Evolutionary conservation across 2,329 filamentous ascomycete genomes (phyloP).

Genomic region (Sporothrix globosa): DNA sequence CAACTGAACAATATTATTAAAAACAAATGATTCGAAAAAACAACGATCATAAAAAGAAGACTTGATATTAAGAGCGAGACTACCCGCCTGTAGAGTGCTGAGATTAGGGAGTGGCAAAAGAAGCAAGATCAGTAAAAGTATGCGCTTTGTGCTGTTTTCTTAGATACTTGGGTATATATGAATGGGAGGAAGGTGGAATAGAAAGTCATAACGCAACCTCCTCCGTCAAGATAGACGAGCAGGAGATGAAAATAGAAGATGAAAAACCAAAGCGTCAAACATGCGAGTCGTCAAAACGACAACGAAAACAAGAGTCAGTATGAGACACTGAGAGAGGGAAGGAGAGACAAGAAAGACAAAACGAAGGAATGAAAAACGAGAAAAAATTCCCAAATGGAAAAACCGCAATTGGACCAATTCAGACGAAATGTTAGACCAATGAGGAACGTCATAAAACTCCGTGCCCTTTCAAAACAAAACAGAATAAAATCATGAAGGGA

Average conservation of each 20-base stretch:
- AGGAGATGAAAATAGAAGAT: not conserved
- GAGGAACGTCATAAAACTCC: slow-evolving; percentile 10
- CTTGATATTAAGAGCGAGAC: not conserved
- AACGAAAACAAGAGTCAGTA: not conserved
- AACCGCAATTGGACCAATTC: too few relatives aligned
- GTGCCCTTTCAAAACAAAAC: not conserved
- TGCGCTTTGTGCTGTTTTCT: slow-evolving; percentile 20
- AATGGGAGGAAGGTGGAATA: not conserved
- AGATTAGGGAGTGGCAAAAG: not conserved
- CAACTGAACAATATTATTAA: not conserved
- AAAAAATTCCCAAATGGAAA: not conserved
- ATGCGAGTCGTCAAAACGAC: slow-evolving; percentile 1
- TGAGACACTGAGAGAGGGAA: not conserved
- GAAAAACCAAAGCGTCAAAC: not conserved
- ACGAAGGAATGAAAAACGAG: not conserved
- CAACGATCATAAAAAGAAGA: not conserved
- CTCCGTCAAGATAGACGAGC: not conserved
- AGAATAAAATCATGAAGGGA: slow-evolving; percentile 1
- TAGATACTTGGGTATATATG: slow-evolving; percentile 20
- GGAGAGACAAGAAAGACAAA: not conserved
- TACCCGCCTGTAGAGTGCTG: not conserved
- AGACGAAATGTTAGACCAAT: not conserved
- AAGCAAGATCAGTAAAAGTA: slow-evolving; percentile 6
- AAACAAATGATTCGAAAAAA: slow-evolving; percentile 5
- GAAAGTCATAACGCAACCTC: slow-evolving; percentile 12